Percentiles rank a stretch among this genome's conserved stretches.
Evolutionary conservation across 140 eudicot genomes (phyloP).

Genomic region (Flaveria floridana): DNA sequence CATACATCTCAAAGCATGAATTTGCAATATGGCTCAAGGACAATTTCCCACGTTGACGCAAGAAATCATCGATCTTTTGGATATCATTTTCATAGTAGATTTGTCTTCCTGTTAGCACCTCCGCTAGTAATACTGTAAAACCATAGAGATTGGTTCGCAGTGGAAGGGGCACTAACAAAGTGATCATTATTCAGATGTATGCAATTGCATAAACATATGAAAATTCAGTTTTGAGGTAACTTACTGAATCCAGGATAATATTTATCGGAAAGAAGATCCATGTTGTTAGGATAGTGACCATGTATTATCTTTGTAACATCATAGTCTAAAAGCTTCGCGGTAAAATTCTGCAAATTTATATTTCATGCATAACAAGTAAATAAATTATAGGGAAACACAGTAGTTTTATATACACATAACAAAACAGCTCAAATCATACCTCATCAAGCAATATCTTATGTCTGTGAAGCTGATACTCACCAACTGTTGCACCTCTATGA

Average conservation of each 20-base stretch:
- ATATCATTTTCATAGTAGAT: background rate
- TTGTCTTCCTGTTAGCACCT: background rate
- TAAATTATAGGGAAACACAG: background rate
- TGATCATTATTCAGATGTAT: background rate
- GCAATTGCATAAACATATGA: background rate
- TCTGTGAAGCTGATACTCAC: slow-evolving; percentile 1
- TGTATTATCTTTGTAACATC: background rate
- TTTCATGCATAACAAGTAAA: background rate
- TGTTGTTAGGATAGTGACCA: background rate
- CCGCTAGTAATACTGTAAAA: background rate
- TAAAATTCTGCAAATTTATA: background rate
- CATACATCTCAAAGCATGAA: background rate
- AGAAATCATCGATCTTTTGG: background rate
- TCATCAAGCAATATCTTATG: slow-evolving; percentile 13
- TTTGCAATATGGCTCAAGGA: background rate
- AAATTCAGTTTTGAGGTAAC: background rate
- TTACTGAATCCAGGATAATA: slow-evolving; percentile 9
- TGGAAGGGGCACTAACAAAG: background rate
- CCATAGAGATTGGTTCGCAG: slow-evolving; percentile 2
- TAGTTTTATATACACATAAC: background rate
- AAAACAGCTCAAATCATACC: background rate
- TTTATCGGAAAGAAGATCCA: background rate
- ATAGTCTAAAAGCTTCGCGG: slow-evolving; percentile 4
- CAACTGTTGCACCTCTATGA: background rate
- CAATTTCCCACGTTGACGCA: background rate